These are phyloP conservation scores for Plectosphaerella plurivora DNA, from an alignment of 2,329 filamentous ascomycete species.

Conservation along the genomic window DNA sequence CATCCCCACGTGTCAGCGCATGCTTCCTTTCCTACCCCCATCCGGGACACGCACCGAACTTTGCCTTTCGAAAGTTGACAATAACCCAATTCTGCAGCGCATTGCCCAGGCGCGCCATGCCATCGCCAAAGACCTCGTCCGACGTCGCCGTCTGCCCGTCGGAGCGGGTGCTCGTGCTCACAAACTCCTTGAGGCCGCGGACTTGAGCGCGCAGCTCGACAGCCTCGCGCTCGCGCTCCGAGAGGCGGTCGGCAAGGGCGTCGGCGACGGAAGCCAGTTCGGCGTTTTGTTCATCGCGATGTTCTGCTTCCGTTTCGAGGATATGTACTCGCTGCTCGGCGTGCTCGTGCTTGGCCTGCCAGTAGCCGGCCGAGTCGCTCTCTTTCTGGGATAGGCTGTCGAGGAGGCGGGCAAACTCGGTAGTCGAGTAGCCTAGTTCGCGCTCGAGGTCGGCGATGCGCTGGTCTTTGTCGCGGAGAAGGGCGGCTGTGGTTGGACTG, in stretches of 20 bases:
- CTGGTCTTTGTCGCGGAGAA: constrained; percentile 42
- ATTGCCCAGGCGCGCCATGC: constrained; percentile 58
- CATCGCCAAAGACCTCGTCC: constrained; percentile 62
- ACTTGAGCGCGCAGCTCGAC: constrained; percentile 54
- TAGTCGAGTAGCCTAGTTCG: constrained; percentile 48
- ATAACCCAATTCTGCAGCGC: constrained; percentile 73
- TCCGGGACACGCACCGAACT: constrained; percentile 39
- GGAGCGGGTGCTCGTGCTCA: constrained; percentile 60
- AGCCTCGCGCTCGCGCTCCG: constrained; percentile 52
- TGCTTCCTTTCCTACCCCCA: not conserved
- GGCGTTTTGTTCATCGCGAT: constrained; percentile 39
- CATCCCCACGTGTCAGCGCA: constrained; percentile 7
- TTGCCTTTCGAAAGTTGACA: constrained; percentile 61
- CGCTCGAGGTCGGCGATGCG: constrained; percentile 48
- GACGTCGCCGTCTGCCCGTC: constrained; percentile 57
- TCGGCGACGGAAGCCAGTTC: constrained; percentile 48
- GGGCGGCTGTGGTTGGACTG: constrained; percentile 15
- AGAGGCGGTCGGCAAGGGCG: constrained; percentile 38
- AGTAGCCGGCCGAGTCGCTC: constrained; percentile 51
- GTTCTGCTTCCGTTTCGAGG: constrained; percentile 43
- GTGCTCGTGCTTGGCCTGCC: constrained; percentile 51
- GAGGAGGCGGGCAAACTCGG: constrained; percentile 48
- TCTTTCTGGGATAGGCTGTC: constrained; percentile 49
- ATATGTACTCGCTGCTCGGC: constrained; percentile 49
- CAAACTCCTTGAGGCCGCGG: constrained; percentile 65